Conservation (phyloP, 108 stramenopile species). For the Mayamaea pseudoterrestris region DNA sequence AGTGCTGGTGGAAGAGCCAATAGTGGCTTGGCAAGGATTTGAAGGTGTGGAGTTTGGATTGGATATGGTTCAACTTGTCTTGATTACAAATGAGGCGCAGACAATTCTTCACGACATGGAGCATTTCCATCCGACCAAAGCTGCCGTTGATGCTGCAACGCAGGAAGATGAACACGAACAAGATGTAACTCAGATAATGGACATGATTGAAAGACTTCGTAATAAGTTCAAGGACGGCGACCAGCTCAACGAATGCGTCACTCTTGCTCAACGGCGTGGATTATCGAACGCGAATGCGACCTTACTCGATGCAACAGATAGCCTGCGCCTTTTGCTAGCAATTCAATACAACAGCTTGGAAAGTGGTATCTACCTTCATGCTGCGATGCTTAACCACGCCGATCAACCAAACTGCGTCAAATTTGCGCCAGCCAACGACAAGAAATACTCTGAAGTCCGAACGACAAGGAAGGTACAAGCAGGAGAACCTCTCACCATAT, state of each 20-base stretch:
- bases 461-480: slow-evolving; percentile 44
- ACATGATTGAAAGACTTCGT: neutral
- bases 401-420: slow-evolving; percentile 73
- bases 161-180: slow-evolving; percentile 6
- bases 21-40: slow-evolving; percentile 52
- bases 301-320: slow-evolving; percentile 21
- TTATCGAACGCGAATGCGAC: slow-evolving; percentile 32
- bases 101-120: slow-evolving; percentile 38
- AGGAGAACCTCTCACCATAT: slow-evolving; percentile 64
- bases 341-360: slow-evolving; percentile 78
- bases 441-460: slow-evolving; percentile 60
- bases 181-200: slow-evolving; percentile 10
- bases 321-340: slow-evolving; percentile 42
- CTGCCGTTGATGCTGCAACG: slow-evolving; percentile 45
- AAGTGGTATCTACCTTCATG: slow-evolving; percentile 59
- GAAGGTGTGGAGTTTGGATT: too few relatives aligned
- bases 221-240: neutral
- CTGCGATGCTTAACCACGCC: slow-evolving; percentile 73
- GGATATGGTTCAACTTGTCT: slow-evolving; percentile 44
- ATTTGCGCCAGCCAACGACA: slow-evolving; percentile 23
- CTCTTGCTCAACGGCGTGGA: slow-evolving; percentile 15
- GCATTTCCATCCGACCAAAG: slow-evolving; percentile 60
- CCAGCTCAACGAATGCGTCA: slow-evolving; percentile 17
- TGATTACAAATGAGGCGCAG: slow-evolving; percentile 24
- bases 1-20: slow-evolving; percentile 51